Conservation (phyloP, 2,329 filamentous ascomycete species). For the Fusarium subglutinans region DNA sequence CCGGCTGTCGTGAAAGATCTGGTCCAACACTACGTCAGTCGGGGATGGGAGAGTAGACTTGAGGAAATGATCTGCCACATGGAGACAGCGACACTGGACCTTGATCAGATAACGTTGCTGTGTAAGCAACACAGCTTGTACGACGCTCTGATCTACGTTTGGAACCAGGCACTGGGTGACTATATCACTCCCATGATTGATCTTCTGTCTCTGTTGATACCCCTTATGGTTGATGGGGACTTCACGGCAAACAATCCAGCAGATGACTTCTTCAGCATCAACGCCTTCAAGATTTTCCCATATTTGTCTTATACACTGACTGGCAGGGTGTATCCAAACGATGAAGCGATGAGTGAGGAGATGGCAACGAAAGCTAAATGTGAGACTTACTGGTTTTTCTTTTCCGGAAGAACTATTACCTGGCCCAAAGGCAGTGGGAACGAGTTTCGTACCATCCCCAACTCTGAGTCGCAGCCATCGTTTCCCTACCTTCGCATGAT, state of each 20-base stretch:
- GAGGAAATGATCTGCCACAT: slow-evolving; percentile 96
- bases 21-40: slow-evolving; percentile 80
- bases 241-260: slow-evolving; percentile 64
- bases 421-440: slow-evolving; percentile 76
- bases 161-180: slow-evolving; percentile 90
- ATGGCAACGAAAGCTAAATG: slow-evolving; percentile 81
- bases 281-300: slow-evolving; percentile 91
- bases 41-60: slow-evolving; percentile 78
- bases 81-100: slow-evolving; percentile 88
- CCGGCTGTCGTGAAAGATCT: slow-evolving; percentile 87
- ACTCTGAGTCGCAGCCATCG: slow-evolving; percentile 70
- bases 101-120: slow-evolving; percentile 89
- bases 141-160: slow-evolving; percentile 95
- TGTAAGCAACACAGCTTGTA: slow-evolving; percentile 94
- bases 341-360: slow-evolving; percentile 76
- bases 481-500: slow-evolving; percentile 89
- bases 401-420: slow-evolving; percentile 79
- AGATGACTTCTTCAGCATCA: slow-evolving; percentile 69
- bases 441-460: slow-evolving; percentile 68
- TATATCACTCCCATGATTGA: slow-evolving; percentile 92
- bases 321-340: slow-evolving; percentile 90
- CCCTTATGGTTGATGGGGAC: slow-evolving; percentile 65
- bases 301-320: slow-evolving; percentile 94
- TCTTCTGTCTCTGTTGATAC: slow-evolving; percentile 74
- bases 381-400: slow-evolving; percentile 91